A percentile compares a stretch with the other conserved stretches of the same genome.
These are phyloP conservation scores for Penicillium freii DNA, from an alignment of 2,329 filamentous ascomycete species.

Conservation along the genomic window DNA sequence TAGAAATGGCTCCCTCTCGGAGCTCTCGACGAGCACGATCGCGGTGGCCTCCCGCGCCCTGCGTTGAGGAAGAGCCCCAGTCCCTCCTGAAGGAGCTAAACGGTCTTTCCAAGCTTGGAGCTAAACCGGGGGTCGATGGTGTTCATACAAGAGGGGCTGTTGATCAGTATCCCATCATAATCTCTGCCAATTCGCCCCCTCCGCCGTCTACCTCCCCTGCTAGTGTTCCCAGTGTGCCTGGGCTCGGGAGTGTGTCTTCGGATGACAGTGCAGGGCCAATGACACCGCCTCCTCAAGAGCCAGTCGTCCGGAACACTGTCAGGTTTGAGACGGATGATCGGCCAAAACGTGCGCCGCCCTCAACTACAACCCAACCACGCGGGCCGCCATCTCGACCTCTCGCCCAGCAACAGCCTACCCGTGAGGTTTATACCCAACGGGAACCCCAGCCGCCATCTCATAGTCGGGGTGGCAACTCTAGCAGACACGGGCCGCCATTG, in stretches of 20 bases:
- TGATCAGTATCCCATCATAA: conserved; percentile 47
- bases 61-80: conserved; percentile 46
- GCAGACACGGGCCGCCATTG: conserved; percentile 1
- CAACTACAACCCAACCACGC: conserved; percentile 12
- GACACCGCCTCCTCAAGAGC: conserved; percentile 29
- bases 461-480: neutral
- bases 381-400: conserved; percentile 6
- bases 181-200: conserved; percentile 30
- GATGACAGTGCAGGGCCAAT: conserved; percentile 28
- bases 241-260: conserved; percentile 27
- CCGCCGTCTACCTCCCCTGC: conserved; percentile 12
- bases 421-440: neutral
- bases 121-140: conserved; percentile 35
- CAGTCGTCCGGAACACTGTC: conserved; percentile 7
- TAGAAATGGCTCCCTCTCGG: conserved; percentile 24
- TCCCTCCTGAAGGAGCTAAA: conserved; percentile 44
- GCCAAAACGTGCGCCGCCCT: neutral
- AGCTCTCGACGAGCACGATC: conserved; percentile 22
- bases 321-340: neutral
- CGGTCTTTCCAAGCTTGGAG: conserved; percentile 31
- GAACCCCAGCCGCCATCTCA: conserved; percentile 9
- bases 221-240: conserved; percentile 17
- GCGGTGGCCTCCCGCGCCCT: conserved; percentile 45
- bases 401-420: conserved; percentile 3
- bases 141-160: conserved; percentile 39